These are phyloP conservation scores for Mimosa bimucronata DNA, from an alignment of 306 rosid species.

Conservation along the genomic window DNA sequence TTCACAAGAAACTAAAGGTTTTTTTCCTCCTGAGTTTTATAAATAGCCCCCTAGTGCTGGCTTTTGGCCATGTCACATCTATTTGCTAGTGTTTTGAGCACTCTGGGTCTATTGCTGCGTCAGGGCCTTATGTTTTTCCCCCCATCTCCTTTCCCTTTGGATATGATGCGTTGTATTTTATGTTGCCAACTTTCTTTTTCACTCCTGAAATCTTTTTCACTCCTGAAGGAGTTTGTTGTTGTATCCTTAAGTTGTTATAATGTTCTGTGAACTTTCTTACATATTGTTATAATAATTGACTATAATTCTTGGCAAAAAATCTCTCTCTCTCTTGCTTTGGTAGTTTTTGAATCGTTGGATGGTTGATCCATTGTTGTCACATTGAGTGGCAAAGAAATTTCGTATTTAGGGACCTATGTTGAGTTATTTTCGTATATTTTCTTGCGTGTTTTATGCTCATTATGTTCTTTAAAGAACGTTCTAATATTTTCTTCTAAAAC, in stretches of 20 bases:
- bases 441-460: neutral
- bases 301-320: too few relatives aligned
- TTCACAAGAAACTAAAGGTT: constrained; percentile 38
- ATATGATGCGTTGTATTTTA: constrained; percentile 13
- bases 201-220: constrained; percentile 45
- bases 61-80: constrained; percentile 38
- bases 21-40: constrained; percentile 56
- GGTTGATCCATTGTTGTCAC: neutral
- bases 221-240: constrained; percentile 47
- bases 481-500: too few relatives aligned
- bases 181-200: constrained; percentile 37
- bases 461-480: neutral
- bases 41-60: constrained; percentile 52
- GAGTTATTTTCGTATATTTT: neutral
- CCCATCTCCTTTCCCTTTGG: constrained; percentile 50
- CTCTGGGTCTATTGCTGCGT: constrained; percentile 49
- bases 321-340: too few relatives aligned
- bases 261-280: neutral
- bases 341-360: neutral
- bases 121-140: constrained; percentile 50
- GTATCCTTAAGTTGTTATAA: constrained; percentile 32
- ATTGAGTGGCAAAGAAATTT: neutral
- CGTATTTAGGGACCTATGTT: neutral
- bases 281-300: neutral
- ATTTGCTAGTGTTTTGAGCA: constrained; percentile 57